Evolutionary conservation across 305 asterid species (phyloP), one percentile per base, ranked within the genome.

Genomic region (Salvia sclarea): DNA sequence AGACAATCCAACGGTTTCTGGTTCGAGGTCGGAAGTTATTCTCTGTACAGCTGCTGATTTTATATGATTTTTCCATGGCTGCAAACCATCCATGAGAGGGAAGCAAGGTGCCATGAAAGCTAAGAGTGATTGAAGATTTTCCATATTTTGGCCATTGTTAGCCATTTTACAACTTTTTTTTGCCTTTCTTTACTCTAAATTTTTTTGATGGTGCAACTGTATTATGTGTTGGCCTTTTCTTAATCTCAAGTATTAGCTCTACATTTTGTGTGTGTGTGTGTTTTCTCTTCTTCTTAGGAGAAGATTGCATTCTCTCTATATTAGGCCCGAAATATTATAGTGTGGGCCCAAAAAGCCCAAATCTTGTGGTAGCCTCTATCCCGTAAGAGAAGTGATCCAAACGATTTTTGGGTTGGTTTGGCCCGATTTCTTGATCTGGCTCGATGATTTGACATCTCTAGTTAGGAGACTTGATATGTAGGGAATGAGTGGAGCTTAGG

Each of bases 401-500:
- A 5, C 9, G 38, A 33, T 33, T 33, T 33, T 7, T 3, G 38
- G 38, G 3, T 9, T 9, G 38, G 3, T 9, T 33, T 0, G 9
- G 7, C 38, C 38, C 0, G 38, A 33, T 2, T 33, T 33, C 38
- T 33, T 33, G 9, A 0, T 7, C 38, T 7, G 38, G 9, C 0
- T 9, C 38, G 38, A 33, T 33, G 9, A 5, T 33, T 33, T 33
- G 9, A 33, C 38, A 33, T 37, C 41, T 37, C 3, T 37, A 10
- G 44, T 38, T 38, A 38, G 5, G 35, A 37, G 41, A 20, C 54
- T 49, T 10, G n/a, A 11, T 38, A 10, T 0, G 48, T n/a, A 9
- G 28, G 66, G 77, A 64, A 73, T 80, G 73, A 76, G 84, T 80
- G 33, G 8, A 64, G 57, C 64, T 37, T n/a, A n/a, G n/a, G n/a